These are phyloP conservation scores for Aspergillus eucalypticola DNA, from an alignment of 2,329 filamentous ascomycete species.

Conservation along the genomic window DNA sequence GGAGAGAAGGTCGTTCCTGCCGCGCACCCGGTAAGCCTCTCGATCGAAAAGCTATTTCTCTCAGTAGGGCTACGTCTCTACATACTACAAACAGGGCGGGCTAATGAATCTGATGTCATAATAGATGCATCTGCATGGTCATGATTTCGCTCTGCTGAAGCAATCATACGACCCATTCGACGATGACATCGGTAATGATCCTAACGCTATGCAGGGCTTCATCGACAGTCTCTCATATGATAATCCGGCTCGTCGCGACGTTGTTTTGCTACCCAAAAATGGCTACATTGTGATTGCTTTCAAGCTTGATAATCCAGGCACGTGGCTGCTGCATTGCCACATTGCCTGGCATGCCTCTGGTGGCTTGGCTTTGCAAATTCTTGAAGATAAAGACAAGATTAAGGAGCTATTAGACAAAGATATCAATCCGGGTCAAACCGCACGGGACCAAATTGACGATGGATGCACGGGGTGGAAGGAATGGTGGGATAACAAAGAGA, in stretches of 20 bases:
- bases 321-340: constrained; percentile 13
- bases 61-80: no score
- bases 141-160: background rate
- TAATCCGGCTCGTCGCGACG: constrained; percentile 9
- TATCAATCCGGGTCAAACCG: no score
- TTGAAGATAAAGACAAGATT: constrained; percentile 1
- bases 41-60: no score
- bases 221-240: no score
- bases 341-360: background rate
- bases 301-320: constrained; percentile 7
- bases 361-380: constrained; percentile 2
- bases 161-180: background rate
- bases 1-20: no score
- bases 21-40: no score
- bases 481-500: background rate
- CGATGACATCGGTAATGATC: no score
- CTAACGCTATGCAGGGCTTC: no score
- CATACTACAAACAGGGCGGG: no score
- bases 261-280: background rate
- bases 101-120: no score
- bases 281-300: constrained; percentile 9
- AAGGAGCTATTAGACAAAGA: no score
- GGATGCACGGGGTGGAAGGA: background rate
- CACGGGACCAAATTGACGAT: no score
- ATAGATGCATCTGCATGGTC: background rate